phyloP scores from a whole-genome alignment of 1,139 yeast genomes.

The Diutina pseudorugosa region DNA sequence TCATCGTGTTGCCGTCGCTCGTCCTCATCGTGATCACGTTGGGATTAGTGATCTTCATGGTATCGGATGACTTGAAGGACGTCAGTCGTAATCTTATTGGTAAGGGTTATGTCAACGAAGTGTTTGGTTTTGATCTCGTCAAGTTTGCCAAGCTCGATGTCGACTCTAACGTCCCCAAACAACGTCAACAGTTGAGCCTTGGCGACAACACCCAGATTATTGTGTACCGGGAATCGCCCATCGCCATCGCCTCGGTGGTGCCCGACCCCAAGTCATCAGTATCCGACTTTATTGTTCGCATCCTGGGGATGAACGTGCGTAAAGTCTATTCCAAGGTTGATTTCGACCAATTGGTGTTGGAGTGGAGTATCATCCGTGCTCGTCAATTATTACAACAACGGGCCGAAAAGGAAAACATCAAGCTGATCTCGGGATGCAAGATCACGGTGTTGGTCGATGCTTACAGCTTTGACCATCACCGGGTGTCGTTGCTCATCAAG shows the following conservation, averaged over 20 bases:
- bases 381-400: constrained; percentile 25
- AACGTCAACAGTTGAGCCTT: constrained; percentile 3
- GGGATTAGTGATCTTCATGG: constrained; percentile 21
- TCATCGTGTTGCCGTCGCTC: constrained; percentile 18
- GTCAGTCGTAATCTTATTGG: constrained; percentile 29
- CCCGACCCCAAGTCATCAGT: constrained; percentile 27
- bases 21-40: constrained; percentile 15
- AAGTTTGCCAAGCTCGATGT: constrained; percentile 26
- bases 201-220: constrained; percentile 38
- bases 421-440: constrained; percentile 17
- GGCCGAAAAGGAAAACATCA: constrained; percentile 13
- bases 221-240: constrained; percentile 53
- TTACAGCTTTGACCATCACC: constrained; percentile 38
- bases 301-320: constrained; percentile 50
- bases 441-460: constrained; percentile 27
- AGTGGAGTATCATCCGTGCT: constrained; percentile 45
- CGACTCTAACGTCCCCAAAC: constrained; percentile 13
- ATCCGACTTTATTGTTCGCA: constrained; percentile 30
- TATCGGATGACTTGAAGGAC: constrained; percentile 33
- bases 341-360: constrained; percentile 46
- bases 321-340: constrained; percentile 55
- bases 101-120: constrained; percentile 20
- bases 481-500: constrained; percentile 19
- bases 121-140: constrained; percentile 44
- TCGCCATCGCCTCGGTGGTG: constrained; percentile 40